These are phyloP conservation scores for Rhypophila decipiens DNA, from an alignment of 495 filamentous ascomycete species.

Conservation along the genomic window DNA sequence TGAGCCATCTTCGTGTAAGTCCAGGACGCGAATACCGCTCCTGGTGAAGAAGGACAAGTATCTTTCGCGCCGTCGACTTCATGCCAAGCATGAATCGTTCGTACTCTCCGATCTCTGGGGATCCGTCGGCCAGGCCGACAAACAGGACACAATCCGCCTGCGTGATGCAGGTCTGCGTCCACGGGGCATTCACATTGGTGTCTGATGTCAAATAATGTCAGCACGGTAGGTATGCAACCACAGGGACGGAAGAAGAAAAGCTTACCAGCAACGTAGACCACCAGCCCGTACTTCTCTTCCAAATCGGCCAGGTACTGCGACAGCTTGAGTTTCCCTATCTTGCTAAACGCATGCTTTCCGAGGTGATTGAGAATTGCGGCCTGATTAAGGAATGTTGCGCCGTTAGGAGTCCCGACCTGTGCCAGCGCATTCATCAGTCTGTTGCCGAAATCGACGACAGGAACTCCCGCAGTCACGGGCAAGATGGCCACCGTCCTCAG, in stretches of 20 bases:
- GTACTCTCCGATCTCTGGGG: slow-evolving; percentile 87
- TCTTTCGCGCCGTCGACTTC: slow-evolving; percentile 94
- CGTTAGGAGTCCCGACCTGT: slow-evolving; percentile 82
- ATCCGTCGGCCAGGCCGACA: slow-evolving; percentile 85
- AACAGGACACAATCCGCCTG: slow-evolving; percentile 95
- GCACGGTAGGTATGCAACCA: slow-evolving; percentile 11
- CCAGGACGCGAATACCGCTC: slow-evolving; percentile 85
- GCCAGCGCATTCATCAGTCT: slow-evolving; percentile 79
- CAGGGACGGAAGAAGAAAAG: slow-evolving; percentile 4
- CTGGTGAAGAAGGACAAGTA: slow-evolving; percentile 85
- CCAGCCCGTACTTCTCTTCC: slow-evolving; percentile 93
- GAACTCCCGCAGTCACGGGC: slow-evolving; percentile 84
- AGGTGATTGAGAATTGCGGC: slow-evolving; percentile 89
- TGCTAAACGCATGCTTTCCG: slow-evolving; percentile 90
- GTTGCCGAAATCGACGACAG: slow-evolving; percentile 90
- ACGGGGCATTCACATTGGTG: slow-evolving; percentile 90
- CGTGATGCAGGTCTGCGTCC: slow-evolving; percentile 96
- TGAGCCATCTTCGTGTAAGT: slow-evolving; percentile 79
- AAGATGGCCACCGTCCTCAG: slow-evolving; percentile 88
- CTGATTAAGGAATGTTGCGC: slow-evolving; percentile 89
- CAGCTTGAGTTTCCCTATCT: slow-evolving; percentile 94
- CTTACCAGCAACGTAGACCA: slow-evolving; percentile 87
- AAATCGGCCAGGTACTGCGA: slow-evolving; percentile 94
- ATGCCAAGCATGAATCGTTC: slow-evolving; percentile 92
- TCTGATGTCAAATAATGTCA: slow-evolving; percentile 48